Evolutionary conservation across 73 alveolate species (phyloP).

Genomic region (Stentor roeselii): DNA sequence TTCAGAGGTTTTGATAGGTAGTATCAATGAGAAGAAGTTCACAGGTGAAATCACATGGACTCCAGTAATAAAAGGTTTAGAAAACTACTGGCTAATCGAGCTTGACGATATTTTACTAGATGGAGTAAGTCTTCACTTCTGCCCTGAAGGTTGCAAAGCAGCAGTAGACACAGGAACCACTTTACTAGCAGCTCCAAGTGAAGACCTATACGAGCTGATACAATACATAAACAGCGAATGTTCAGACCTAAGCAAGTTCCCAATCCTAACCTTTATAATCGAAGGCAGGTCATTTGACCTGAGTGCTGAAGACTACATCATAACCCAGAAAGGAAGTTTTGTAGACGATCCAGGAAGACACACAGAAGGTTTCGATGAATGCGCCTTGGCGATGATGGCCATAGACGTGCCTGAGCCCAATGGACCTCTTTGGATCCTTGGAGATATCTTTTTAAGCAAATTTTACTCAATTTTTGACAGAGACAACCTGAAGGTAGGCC

Average conservation of each 20-base stretch:
- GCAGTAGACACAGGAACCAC: constrained; percentile 85
- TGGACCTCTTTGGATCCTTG: constrained; percentile 42
- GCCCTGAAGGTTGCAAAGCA: constrained; percentile 49
- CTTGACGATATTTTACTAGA: constrained; percentile 61
- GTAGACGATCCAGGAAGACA: constrained; percentile 23
- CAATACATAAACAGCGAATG: constrained; percentile 28
- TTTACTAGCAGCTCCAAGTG: constrained; percentile 68
- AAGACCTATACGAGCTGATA: constrained; percentile 43
- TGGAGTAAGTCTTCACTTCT: constrained; percentile 44
- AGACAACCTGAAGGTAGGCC: constrained; percentile 67
- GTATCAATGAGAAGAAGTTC: constrained; percentile 43
- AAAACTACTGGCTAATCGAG: constrained; percentile 74
- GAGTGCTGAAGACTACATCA: constrained; percentile 27
- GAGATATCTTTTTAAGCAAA: constrained; percentile 63
- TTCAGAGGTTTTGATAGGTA: constrained; percentile 69
- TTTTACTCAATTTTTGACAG: constrained; percentile 66
- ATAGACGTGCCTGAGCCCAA: constrained; percentile 35
- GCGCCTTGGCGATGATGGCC: constrained; percentile 28
- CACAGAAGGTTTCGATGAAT: constrained; percentile 6
- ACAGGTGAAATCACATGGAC: constrained; percentile 57
- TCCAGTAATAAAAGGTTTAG: constrained; percentile 52
- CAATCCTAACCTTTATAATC: constrained; percentile 44
- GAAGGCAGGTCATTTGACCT: constrained; percentile 53
- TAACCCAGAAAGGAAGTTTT: constrained; percentile 2
- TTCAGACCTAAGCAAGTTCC: constrained; percentile 37